Evolutionary conservation across 176 grass and related monocot species (phyloP).

Genomic region (Alloteropsis semialata): DNA sequence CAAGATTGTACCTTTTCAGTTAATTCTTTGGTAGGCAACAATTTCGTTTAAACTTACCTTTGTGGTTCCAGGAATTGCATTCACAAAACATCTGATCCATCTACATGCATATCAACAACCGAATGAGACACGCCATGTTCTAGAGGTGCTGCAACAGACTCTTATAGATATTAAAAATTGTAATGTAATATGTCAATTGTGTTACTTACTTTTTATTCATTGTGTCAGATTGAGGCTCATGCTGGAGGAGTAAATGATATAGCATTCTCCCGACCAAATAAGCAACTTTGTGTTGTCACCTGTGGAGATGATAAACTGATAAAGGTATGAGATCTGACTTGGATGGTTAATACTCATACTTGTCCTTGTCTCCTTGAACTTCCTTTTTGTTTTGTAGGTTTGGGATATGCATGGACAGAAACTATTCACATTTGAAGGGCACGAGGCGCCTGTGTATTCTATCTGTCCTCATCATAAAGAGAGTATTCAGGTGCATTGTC

Average conservation of each 20-base stretch:
- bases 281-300: conserved; percentile 81
- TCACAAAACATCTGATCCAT: conserved; percentile 90
- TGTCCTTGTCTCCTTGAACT: conserved; percentile 29
- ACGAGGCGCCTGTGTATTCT: conserved; percentile 93
- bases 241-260: conserved; percentile 90
- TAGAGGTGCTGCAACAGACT: conserved; percentile 54
- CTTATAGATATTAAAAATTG: conserved; percentile 19
- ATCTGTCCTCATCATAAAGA: conserved; percentile 94
- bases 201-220: conserved; percentile 16
- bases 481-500: conserved; percentile 72
- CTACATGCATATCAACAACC: conserved; percentile 76
- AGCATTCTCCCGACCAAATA: conserved; percentile 87
- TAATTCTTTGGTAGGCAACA: neutral
- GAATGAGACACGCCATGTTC: conserved; percentile 71
- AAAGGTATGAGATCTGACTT: conserved; percentile 51
- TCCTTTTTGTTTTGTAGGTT: conserved; percentile 54
- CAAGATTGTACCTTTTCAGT: neutral
- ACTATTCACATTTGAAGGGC: conserved; percentile 82
- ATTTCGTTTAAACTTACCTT: conserved; percentile 11
- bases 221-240: conserved; percentile 92
- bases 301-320: conserved; percentile 99
- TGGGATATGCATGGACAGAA: conserved; percentile 85
- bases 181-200: neutral
- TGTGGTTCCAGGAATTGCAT: conserved; percentile 74
- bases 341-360: conserved; percentile 12